Evolutionary conservation across 768 basidiomycete genomes (phyloP), one percentile per base, ranked within the genome.

Genomic region (Lactarius hatsudake): DNA sequence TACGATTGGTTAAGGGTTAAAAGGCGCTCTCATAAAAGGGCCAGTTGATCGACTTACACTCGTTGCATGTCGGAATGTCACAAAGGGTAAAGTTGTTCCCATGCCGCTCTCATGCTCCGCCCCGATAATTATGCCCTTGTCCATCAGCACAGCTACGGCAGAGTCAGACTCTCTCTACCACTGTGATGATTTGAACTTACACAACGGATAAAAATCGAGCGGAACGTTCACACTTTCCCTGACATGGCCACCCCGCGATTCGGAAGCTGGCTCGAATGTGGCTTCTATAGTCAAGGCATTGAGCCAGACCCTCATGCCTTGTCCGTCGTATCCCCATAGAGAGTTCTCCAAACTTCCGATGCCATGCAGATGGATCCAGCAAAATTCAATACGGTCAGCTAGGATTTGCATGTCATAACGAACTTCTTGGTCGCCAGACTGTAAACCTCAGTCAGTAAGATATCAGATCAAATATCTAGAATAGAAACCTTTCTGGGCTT

Each of bases 371-470:
- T 98, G 96, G 62, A 96, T 97, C 96, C 96, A 99, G 77, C 96
- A 99, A 74, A 97, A 95, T 74, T 99, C 96, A 70, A 98, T 93
- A n/a, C 89, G 86, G 68, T 97, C 94, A 0, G 96, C 94, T 54
- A 99, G 89, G 38, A 98, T 91, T 75, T 98, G 96, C 83, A 98
- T 89, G 77, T 98, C 96, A 74, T 99, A 99, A 72, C 89, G 93
- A 75, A 96, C 93, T 79, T 98, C 95, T 71, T 92, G 88, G 64
- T 86, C 81, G 1, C 86, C 91, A 2, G 93, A 87, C 92, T 95
- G 60, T 53, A n/a, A 8, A 51, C 17, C 2, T 36, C 53, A n/a
- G 42, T 42, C 9, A 42, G 42, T 15, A 53, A 32, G 17, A 13
- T 18, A 17, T 28, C 23, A 6, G 5, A 32, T 55, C 23, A 30